Evolutionary conservation across 352 stramenopile species (phyloP).

Genomic region (Phytopythium ostracodes): DNA sequence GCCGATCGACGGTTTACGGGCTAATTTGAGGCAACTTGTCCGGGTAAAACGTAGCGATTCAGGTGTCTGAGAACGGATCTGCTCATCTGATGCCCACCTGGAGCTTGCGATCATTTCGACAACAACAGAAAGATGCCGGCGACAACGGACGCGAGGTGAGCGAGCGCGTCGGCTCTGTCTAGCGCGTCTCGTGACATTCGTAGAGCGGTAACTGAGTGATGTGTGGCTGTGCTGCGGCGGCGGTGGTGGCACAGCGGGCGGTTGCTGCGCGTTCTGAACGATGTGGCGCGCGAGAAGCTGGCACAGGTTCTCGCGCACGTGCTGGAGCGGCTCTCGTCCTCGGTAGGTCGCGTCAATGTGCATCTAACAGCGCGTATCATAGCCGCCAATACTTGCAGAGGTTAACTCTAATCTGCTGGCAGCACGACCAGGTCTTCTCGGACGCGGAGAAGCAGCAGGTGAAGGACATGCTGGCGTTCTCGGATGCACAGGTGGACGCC

Average conservation of each 20-base stretch:
- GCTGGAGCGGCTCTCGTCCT: constrained; percentile 40
- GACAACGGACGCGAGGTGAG: neutral
- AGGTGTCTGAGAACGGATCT: too few relatives aligned
- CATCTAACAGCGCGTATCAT: neutral
- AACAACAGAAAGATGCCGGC: too few relatives aligned
- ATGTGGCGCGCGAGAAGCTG: constrained; percentile 41
- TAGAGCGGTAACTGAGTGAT: too few relatives aligned
- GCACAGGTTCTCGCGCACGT: constrained; percentile 48
- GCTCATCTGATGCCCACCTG: too few relatives aligned
- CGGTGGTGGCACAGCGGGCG: neutral
- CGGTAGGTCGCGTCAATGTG: constrained; percentile 15
- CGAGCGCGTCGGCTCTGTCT: neutral
- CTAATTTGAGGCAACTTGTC: too few relatives aligned
- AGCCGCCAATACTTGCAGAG: neutral
- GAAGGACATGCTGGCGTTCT: constrained; percentile 37
- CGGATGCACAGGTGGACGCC: constrained; percentile 31
- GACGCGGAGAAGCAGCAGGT: constrained; percentile 41
- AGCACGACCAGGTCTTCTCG: constrained; percentile 36
- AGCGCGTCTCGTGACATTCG: too few relatives aligned
- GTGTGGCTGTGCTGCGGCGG: neutral
- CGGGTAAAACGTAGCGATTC: too few relatives aligned
- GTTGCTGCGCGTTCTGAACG: constrained; percentile 29
- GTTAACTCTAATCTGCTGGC: too few relatives aligned
- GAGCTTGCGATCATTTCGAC: too few relatives aligned
- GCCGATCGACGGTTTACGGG: too few relatives aligned